Evolutionary conservation across 129 eudicot genomes (phyloP).

Genomic region (Helianthus tuberosus): DNA sequence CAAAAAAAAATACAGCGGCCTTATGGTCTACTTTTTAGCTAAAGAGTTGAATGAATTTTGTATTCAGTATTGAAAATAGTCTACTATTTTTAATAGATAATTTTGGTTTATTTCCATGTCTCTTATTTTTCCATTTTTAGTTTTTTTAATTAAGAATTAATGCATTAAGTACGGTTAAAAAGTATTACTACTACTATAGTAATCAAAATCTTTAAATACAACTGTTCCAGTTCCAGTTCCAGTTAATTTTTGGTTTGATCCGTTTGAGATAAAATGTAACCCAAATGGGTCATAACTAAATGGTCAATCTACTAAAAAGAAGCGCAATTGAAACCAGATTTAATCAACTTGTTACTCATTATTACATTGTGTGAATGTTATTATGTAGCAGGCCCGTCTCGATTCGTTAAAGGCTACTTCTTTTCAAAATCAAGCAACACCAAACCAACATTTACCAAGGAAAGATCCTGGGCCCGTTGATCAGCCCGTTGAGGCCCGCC

Average conservation of each 20-base stretch:
- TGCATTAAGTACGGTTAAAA: not conserved
- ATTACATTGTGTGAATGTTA: not conserved
- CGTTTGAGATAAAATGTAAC: not conserved
- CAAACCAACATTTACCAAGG: conserved; percentile 62
- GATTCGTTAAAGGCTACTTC: conserved; percentile 51
- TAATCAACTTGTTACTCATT: not conserved
- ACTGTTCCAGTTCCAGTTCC: not conserved
- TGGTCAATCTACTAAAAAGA: not conserved
- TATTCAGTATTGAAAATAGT: not conserved
- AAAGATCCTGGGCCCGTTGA: conserved; percentile 43
- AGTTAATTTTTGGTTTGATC: not conserved
- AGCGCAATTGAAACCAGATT: not conserved
- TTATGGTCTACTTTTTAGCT: not conserved
- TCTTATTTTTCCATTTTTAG: not conserved
- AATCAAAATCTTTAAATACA: not conserved
- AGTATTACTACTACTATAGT: not conserved
- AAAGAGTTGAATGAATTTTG: not conserved
- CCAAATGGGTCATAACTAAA: not conserved
- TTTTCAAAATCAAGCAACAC: conserved; percentile 51
- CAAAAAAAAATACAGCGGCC: not conserved
- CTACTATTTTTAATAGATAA: too few species aligned
- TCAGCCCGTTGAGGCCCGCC: conserved; percentile 52
- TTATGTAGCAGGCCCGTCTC: conserved; percentile 58
- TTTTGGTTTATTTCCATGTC: not conserved
- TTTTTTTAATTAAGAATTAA: not conserved